Evolutionary conservation across 78 protist species (phyloP).

Genomic region (Dictyostelium firmibasis): DNA sequence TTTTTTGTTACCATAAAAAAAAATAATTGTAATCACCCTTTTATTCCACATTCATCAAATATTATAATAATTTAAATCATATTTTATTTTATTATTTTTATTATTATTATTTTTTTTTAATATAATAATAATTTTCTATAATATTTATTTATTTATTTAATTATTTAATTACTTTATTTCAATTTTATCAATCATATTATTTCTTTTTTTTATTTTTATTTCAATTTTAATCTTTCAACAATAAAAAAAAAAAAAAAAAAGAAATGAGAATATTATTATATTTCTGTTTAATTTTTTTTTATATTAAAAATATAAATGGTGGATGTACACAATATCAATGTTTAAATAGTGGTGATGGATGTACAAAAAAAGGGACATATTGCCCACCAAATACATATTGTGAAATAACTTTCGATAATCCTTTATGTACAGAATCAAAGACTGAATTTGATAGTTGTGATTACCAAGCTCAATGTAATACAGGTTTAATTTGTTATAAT

Average conservation of each 20-base stretch:
- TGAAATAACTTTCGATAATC: neutral
- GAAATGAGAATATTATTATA: neutral
- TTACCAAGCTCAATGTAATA: neutral
- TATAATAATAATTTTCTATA: neutral
- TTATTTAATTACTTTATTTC: neutral
- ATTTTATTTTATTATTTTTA: neutral
- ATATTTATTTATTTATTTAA: too few relatives aligned
- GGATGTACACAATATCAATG: constrained; percentile 17
- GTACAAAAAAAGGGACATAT: neutral
- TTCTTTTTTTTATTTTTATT: too few relatives aligned
- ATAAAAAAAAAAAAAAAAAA: neutral
- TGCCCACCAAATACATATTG: neutral
- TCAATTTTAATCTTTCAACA: neutral
- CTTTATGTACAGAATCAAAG: neutral
- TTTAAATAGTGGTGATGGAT: neutral
- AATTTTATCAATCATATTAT: neutral
- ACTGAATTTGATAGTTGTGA: neutral
- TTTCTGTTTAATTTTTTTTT: neutral
- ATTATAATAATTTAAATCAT: neutral
- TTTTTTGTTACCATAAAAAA: neutral
- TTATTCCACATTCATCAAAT: neutral
- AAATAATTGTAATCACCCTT: neutral
- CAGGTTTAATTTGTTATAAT: constrained; percentile 10
- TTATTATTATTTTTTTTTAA: neutral
- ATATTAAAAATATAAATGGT: neutral